A percentile compares a stretch with the other conserved stretches of the same genome.
These are phyloP conservation scores for Scedosporium aurantiacum DNA, from an alignment of 2,329 filamentous ascomycete species.

Conservation along the genomic window DNA sequence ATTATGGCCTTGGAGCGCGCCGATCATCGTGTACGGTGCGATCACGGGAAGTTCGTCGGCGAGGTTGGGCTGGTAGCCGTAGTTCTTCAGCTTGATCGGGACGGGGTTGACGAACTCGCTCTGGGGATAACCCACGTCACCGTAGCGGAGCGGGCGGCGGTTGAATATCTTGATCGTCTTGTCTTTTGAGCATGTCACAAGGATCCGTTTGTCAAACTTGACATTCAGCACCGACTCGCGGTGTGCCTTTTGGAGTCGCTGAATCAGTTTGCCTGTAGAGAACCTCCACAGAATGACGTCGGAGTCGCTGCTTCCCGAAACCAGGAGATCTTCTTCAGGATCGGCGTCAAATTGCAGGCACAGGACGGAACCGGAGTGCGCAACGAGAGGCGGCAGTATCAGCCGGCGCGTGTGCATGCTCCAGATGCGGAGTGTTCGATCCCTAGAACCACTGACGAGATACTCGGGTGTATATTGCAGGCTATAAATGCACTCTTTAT, in stretches of 20 bases:
- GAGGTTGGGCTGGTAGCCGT: conserved; percentile 40
- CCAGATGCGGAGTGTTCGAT: conserved; percentile 83
- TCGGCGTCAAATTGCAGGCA: conserved; percentile 91
- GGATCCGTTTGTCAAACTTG: conserved; percentile 77
- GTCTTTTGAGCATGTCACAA: conserved; percentile 96
- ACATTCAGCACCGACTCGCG: conserved; percentile 87
- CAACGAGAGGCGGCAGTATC: conserved; percentile 59
- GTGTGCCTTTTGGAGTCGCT: conserved; percentile 67
- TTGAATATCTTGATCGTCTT: conserved; percentile 97
- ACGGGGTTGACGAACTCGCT: conserved; percentile 36
- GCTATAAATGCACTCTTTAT: conserved; percentile 88
- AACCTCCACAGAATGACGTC: conserved; percentile 88
- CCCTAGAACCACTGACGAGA: conserved; percentile 86
- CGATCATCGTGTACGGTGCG: conserved; percentile 65
- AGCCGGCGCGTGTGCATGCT: conserved; percentile 71
- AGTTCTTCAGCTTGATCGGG: conserved; percentile 38
- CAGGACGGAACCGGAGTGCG: conserved; percentile 77
- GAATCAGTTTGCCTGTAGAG: conserved; percentile 74
- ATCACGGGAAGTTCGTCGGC: conserved; percentile 36
- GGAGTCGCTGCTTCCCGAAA: conserved; percentile 88
- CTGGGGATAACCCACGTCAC: conserved; percentile 44
- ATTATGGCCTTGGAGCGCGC: conserved; percentile 69
- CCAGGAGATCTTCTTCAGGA: conserved; percentile 80
- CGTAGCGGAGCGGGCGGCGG: conserved; percentile 52
- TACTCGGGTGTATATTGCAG: conserved; percentile 80